Percentiles rank a stretch among this genome's conserved stretches.
Conservation (phyloP, 2,329 filamentous ascomycete species). For the Fusarium irregulare region DNA sequence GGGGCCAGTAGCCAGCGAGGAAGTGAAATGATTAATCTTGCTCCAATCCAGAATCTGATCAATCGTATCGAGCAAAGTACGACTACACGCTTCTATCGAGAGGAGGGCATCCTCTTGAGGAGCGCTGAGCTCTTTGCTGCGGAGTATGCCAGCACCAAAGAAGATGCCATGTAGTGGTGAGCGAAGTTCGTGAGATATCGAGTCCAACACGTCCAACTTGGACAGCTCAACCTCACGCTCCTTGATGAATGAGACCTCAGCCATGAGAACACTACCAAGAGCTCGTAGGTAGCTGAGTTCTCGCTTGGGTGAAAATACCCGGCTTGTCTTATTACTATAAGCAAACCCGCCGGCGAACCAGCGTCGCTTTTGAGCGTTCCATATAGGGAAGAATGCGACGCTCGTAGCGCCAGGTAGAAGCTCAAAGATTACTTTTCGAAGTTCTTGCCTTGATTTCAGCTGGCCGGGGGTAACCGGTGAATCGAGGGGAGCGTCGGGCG, state of each 20-base stretch:
- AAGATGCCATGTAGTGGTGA: slow-evolving; percentile 3
- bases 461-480: rapidly evolving
- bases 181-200: neutral
- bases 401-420: neutral
- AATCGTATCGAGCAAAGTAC: neutral
- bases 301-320: neutral
- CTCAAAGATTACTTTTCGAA: neutral
- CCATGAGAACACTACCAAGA: neutral
- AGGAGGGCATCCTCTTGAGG: neutral
- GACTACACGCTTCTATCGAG: neutral
- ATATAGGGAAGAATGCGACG: neutral
- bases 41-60: slow-evolving; percentile 9
- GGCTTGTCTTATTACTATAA: neutral
- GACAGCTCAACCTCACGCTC: neutral
- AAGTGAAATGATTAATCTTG: neutral
- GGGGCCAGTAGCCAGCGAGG: neutral
- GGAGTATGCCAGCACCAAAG: neutral
- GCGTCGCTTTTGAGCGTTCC: slow-evolving; percentile 2
- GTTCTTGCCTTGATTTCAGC: neutral
- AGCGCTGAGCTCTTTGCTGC: rapidly evolving
- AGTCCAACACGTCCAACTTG: neutral
- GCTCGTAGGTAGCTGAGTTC: neutral
- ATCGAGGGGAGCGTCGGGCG: neutral
- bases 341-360: slow-evolving; percentile 9
- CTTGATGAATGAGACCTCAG: neutral